Evolutionary conservation across 2,329 filamentous ascomycete genomes (phyloP).

Genomic region (Aspergillus alliaceus): DNA sequence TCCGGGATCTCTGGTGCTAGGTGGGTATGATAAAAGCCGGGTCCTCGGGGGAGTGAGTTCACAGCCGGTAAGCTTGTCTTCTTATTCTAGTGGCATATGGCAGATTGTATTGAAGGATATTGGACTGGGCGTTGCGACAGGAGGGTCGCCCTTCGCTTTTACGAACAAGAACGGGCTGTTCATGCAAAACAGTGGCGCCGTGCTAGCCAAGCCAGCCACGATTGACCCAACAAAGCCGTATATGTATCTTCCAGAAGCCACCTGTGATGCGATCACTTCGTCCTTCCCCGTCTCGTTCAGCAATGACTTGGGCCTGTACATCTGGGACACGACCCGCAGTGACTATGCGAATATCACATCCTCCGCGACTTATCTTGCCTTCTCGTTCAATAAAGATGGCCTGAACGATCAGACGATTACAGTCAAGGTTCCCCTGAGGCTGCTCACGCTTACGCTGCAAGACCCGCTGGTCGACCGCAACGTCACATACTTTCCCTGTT

Average conservation of each 20-base stretch:
- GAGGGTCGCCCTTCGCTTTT: slow-evolving; percentile 42
- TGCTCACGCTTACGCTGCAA: slow-evolving; percentile 23
- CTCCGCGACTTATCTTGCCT: slow-evolving; percentile 24
- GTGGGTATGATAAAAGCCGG: slow-evolving; percentile 46
- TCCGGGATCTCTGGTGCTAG: slow-evolving; percentile 40
- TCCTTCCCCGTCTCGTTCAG: slow-evolving; percentile 42
- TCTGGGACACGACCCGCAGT: slow-evolving; percentile 40
- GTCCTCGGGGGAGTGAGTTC: slow-evolving; percentile 29
- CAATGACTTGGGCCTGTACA: slow-evolving; percentile 39
- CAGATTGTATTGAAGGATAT: slow-evolving; percentile 39
- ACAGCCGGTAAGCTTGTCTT: slow-evolving; percentile 14
- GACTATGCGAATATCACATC: slow-evolving; percentile 17
- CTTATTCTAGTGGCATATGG: slow-evolving; percentile 10
- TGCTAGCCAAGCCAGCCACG: slow-evolving; percentile 26
- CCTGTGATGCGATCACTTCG: slow-evolving; percentile 42
- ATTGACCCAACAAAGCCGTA: slow-evolving; percentile 40
- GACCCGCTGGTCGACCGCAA: slow-evolving; percentile 17
- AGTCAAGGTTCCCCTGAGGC: slow-evolving; percentile 22
- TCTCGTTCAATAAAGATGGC: slow-evolving; percentile 19
- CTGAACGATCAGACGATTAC: slow-evolving; percentile 11
- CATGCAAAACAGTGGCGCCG: slow-evolving; percentile 26
- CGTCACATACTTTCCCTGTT: slow-evolving; percentile 24
- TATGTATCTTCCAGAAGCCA: slow-evolving; percentile 41
- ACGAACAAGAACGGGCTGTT: slow-evolving; percentile 27
- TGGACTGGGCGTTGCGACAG: slow-evolving; percentile 41